phyloP scores from a whole-genome alignment of 2,329 filamentous ascomycete species.

The Pyricularia pennisetigena region DNA sequence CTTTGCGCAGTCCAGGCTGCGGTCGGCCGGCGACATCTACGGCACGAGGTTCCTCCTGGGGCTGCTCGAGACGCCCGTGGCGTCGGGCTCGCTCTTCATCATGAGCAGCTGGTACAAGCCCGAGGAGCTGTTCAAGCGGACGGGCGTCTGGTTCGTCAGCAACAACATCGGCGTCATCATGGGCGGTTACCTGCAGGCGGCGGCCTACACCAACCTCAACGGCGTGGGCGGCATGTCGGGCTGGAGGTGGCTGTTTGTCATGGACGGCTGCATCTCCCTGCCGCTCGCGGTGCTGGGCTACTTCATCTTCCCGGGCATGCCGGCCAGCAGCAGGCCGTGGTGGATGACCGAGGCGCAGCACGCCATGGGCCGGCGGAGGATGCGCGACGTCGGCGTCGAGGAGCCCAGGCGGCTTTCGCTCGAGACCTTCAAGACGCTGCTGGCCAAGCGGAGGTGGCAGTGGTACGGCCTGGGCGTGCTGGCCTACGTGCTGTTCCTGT shows the following conservation, averaged over 20 bases:
- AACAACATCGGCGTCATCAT: conserved; percentile 37
- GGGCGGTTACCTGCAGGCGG: conserved; percentile 34
- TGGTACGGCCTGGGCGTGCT: not conserved
- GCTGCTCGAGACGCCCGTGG: conserved; percentile 43
- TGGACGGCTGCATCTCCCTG: conserved; percentile 48
- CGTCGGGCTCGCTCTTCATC: conserved; percentile 40
- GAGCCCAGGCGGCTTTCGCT: not conserved
- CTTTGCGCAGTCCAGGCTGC: conserved; percentile 45
- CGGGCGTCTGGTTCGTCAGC: conserved; percentile 51
- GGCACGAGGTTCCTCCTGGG: conserved; percentile 44
- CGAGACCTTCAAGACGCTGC: not conserved
- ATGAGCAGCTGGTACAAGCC: conserved; percentile 49
- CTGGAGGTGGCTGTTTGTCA: conserved; percentile 46
- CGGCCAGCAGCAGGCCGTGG: conserved; percentile 19
- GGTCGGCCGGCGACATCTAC: conserved; percentile 38
- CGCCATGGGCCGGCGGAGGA: conserved; percentile 23
- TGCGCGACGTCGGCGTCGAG: conserved; percentile 10
- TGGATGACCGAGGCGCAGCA: conserved; percentile 25
- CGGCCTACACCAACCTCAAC: conserved; percentile 42
- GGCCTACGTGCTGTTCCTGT: conserved; percentile 1
- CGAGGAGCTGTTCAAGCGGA: conserved; percentile 51
- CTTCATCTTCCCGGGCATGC: conserved; percentile 30
- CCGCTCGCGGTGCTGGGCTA: conserved; percentile 42
- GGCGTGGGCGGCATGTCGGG: conserved; percentile 36
- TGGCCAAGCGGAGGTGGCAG: not conserved